Percentiles rank a stretch among this genome's conserved stretches.
Evolutionary conservation across 2,329 filamentous ascomycete genomes (phyloP).

Genomic region (Ophiostoma sp.): DNA sequence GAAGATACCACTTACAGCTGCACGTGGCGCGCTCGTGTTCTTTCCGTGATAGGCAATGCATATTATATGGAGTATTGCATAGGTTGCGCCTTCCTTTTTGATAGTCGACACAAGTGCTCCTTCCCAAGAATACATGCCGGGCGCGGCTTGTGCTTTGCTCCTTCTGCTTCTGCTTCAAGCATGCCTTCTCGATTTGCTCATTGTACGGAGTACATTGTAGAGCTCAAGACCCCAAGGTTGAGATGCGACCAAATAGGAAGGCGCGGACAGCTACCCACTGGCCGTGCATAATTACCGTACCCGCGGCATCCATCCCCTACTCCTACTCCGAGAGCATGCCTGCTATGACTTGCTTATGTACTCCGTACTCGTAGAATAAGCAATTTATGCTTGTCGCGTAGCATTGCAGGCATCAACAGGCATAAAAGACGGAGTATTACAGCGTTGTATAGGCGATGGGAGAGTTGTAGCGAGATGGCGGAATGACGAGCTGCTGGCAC

Average conservation of each 20-base stretch:
- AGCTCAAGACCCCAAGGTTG: no score
- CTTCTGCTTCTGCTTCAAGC: background rate
- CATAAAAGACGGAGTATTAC: background rate
- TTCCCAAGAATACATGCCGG: background rate
- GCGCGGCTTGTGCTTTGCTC: background rate
- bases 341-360: background rate
- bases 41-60: background rate
- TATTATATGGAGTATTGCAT: background rate
- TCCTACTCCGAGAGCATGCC: background rate
- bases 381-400: constrained; percentile 2
- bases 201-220: background rate
- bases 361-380: background rate
- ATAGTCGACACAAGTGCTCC: background rate
- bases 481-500: background rate
- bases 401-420: background rate
- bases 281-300: constrained; percentile 10
- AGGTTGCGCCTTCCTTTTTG: background rate
- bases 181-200: background rate
- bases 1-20: background rate
- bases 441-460: background rate
- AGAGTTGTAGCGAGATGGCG: constrained; percentile 3
- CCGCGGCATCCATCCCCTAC: background rate
- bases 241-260: background rate
- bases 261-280: background rate
- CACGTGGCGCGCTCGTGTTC: background rate